Evolutionary conservation across 2,329 filamentous ascomycete genomes (phyloP), one percentile per base, ranked within the genome.

Genomic region (Zelopaecilomyces penicillatus): DNA sequence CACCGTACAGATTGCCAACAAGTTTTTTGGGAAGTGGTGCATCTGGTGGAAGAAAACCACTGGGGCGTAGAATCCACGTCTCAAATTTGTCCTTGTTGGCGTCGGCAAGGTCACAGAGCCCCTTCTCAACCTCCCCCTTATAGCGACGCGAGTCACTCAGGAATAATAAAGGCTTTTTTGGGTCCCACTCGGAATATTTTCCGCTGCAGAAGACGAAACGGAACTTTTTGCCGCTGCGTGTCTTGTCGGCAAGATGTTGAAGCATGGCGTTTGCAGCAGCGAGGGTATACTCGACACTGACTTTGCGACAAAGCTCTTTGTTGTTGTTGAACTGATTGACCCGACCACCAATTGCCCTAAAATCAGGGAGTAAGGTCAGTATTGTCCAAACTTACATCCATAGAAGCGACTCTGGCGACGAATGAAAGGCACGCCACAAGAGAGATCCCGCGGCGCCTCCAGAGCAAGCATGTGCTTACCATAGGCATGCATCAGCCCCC

Each of bases 401-500:
- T 33, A 43, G 39, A 42, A 30, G 12, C 7, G 6, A 11, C 19
- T 19, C 19, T 2, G 19, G 19, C 19, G 19, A 19, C 19, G 19
- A 19, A 19, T 19, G 19, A 19, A 19, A 19, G 19, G 19, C 19
- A 19, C 19, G 19, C 19, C 19, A 19, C 19, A 19, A 19, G 19
- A 19, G 19, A 19, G 19, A 19, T 19, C 19, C 19, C 19, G 19
- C 19, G 19, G 32, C 32, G 8, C 2, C 32, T 9, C 8, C 2
- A 12, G 12, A 34, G 32, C 32, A 34, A 34, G 32, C 19, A 19
- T 19, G 19, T 11, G 70, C 69, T 34, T 74, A 82, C 82, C 82
- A 86, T 28, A 86, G 70, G 54, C 78, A 82, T 1, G 74, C 80
- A 37, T 78, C 70, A 0, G 78, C 78, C 11, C 76, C 80, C 9